A percentile compares a stretch with the other conserved stretches of the same genome.
Conservation (phyloP, 805 yeast species). For the Starmerella geochares region DNA sequence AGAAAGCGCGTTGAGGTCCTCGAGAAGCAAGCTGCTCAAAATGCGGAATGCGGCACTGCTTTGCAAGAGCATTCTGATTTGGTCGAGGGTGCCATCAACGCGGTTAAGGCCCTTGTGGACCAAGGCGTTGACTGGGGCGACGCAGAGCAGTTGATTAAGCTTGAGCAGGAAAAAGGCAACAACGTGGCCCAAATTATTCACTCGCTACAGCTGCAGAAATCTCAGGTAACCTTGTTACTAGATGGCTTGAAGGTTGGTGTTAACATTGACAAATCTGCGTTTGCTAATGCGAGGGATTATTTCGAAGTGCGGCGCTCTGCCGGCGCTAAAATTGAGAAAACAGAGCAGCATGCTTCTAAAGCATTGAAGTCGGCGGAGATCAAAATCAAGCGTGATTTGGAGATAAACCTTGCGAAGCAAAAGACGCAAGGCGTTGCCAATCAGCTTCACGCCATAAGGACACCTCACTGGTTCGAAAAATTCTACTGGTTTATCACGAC, state of each 20-base stretch:
- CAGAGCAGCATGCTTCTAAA: constrained; percentile 61
- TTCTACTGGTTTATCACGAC: constrained; percentile 88
- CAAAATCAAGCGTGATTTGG: constrained; percentile 63
- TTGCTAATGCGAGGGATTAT: constrained; percentile 77
- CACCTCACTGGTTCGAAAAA: constrained; percentile 86
- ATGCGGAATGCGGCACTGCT: constrained; percentile 59
- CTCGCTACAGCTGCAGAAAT: constrained; percentile 58
- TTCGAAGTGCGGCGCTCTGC: constrained; percentile 70
- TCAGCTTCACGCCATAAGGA: constrained; percentile 48
- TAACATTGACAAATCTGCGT: constrained; percentile 63
- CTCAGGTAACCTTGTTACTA: constrained; percentile 50
- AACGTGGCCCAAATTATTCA: constrained; percentile 51
- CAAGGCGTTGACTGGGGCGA: constrained; percentile 93
- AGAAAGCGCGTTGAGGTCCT: constrained; percentile 58
- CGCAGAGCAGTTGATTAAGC: constrained; percentile 61
- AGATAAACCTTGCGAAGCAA: constrained; percentile 47
- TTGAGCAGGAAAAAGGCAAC: constrained; percentile 60
- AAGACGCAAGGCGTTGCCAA: constrained; percentile 35
- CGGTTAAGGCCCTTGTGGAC: constrained; percentile 56
- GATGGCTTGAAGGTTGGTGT: constrained; percentile 52
- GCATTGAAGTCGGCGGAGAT: constrained; percentile 78
- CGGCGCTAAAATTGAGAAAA: constrained; percentile 65
- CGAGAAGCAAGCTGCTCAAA: constrained; percentile 49
- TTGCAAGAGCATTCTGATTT: constrained; percentile 58
- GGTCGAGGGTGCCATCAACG: constrained; percentile 60